Percentiles rank a stretch among this genome's conserved stretches.
Evolutionary conservation across 164 flowering plant species (phyloP).

Genomic region (Taxillus chinensis): DNA sequence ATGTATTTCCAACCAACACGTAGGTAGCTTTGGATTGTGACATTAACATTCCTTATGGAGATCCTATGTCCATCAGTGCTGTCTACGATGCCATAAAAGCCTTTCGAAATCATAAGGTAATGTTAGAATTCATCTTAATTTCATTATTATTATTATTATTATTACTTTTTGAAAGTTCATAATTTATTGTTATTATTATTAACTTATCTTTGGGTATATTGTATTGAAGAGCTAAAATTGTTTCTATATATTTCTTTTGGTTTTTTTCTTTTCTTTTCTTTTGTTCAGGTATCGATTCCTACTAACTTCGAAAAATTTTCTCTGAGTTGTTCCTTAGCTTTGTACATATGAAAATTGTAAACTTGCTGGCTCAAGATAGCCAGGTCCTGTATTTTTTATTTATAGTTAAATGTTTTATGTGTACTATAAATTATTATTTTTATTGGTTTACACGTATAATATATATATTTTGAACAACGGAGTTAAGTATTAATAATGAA

Average conservation of each 20-base stretch:
- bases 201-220: too few species aligned
- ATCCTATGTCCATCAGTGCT: conserved; percentile 8
- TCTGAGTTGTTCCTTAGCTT: conserved; percentile 26
- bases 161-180: not conserved
- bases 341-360: conserved; percentile 13
- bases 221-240: not conserved
- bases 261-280: not conserved
- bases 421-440: too few species aligned
- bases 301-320: conserved; percentile 12
- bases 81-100: not conserved
- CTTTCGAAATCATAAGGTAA: conserved; percentile 7
- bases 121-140: not conserved
- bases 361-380: too few species aligned
- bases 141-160: not conserved
- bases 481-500: too few species aligned
- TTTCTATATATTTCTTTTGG: not conserved
- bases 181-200: too few species aligned
- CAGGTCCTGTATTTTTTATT: too few species aligned
- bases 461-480: too few species aligned
- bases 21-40: conserved; percentile 30
- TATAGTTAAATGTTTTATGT: too few species aligned
- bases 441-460: too few species aligned
- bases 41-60: conserved; percentile 14
- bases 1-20: not conserved
- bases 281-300: conserved; percentile 20